These are phyloP conservation scores for Malassezia japonica DNA, from an alignment of 1,284 basidiomycete species.

Conservation along the genomic window DNA sequence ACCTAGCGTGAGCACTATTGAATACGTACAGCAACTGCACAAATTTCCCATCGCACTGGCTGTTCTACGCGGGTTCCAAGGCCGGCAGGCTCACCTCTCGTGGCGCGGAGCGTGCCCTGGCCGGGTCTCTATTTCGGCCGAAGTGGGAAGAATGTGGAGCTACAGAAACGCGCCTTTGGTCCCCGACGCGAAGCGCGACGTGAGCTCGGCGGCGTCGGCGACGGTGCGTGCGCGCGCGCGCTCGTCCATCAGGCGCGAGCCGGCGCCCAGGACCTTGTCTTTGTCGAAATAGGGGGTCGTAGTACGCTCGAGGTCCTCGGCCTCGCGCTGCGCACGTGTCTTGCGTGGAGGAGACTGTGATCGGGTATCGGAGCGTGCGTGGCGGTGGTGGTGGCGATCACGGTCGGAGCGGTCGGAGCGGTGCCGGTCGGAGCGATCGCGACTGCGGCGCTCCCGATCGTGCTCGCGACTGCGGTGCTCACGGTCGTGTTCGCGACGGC, in stretches of 20 bases:
- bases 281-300: conserved; percentile 10
- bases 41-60: conserved; percentile 32
- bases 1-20: conserved; percentile 21
- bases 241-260: conserved; percentile 16
- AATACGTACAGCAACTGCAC: conserved; percentile 40
- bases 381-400: background rate
- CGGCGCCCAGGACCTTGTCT: conserved; percentile 16
- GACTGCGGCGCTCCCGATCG: background rate
- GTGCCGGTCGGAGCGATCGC: background rate
- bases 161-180: conserved; percentile 12
- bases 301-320: conserved; percentile 1
- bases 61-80: too few species aligned
- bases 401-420: background rate
- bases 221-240: conserved; percentile 11
- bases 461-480: background rate
- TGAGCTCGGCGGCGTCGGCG: conserved; percentile 8
- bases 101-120: background rate
- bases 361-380: background rate
- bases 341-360: conserved; percentile 1
- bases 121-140: conserved; percentile 3
- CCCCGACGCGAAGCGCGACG: conserved; percentile 8
- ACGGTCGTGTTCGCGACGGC: background rate
- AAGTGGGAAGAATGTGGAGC: conserved; percentile 1
- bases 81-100: too few species aligned
- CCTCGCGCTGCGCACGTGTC: conserved; percentile 15